These are phyloP conservation scores for Pseudogymnoascus sp. DNA, from an alignment of 2,329 filamentous ascomycete species.

Conservation along the genomic window DNA sequence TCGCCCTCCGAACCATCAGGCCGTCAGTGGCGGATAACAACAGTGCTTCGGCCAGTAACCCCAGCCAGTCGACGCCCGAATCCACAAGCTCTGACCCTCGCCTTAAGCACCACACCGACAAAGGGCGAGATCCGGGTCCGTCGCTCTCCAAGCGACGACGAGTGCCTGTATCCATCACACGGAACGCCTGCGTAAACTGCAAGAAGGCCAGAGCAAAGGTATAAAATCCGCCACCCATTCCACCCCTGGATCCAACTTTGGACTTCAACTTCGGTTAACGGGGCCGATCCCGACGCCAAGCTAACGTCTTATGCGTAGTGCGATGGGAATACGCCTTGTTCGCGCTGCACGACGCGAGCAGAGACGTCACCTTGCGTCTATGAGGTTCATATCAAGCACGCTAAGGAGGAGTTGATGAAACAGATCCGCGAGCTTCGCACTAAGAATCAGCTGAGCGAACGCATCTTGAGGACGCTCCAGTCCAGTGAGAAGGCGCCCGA, in stretches of 20 bases:
- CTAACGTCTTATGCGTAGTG: slow-evolving; percentile 21
- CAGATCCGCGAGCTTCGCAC: slow-evolving; percentile 26
- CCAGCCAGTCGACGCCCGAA: slow-evolving; percentile 22
- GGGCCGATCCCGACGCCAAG: neutral
- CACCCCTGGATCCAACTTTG: neutral
- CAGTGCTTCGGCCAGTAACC: slow-evolving; percentile 21
- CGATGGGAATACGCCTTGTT: slow-evolving; percentile 29
- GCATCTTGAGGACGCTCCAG: slow-evolving; percentile 25
- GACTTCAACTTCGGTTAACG: neutral
- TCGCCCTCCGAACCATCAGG: neutral
- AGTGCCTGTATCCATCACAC: slow-evolving; percentile 28
- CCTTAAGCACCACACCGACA: slow-evolving; percentile 17
- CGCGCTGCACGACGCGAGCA: slow-evolving; percentile 24
- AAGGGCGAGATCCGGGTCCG: slow-evolving; percentile 13
- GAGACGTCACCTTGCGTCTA: slow-evolving; percentile 25
- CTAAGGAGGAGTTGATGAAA: slow-evolving; percentile 28
- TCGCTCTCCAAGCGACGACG: slow-evolving; percentile 24
- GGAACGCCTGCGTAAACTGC: slow-evolving; percentile 30
- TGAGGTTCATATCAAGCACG: slow-evolving; percentile 30
- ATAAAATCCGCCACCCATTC: neutral
- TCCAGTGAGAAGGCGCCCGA: slow-evolving; percentile 24
- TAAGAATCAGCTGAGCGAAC: slow-evolving; percentile 24
- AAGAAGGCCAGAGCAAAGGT: slow-evolving; percentile 32
- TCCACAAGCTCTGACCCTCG: slow-evolving; percentile 22
- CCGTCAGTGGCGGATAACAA: slow-evolving; percentile 12